These are phyloP conservation scores for Pterulicium gracile DNA, from an alignment of 1,284 basidiomycete genomes.

Conservation along the genomic window DNA sequence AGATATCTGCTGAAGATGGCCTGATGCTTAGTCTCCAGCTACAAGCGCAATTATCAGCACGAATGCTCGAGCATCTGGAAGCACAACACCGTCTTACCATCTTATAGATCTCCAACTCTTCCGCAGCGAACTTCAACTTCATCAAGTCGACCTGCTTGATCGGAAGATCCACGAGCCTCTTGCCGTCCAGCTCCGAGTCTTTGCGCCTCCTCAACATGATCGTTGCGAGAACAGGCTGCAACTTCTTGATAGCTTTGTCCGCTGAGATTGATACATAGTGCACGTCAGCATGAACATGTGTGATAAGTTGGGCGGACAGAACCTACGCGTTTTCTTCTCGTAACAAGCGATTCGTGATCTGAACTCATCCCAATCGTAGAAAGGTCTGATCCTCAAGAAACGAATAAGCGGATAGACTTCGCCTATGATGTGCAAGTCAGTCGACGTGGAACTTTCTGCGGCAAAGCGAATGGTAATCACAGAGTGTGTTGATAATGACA, in stretches of 20 bases:
- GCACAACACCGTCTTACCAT: constrained; percentile 26
- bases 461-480: neutral
- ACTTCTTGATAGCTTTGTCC: constrained; percentile 30
- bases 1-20: constrained; percentile 48
- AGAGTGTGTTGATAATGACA: constrained; percentile 39
- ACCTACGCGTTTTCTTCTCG: constrained; percentile 36
- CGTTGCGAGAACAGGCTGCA: constrained; percentile 40
- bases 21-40: constrained; percentile 46
- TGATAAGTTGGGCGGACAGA: neutral
- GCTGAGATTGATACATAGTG: constrained; percentile 21
- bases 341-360: constrained; percentile 26
- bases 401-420: constrained; percentile 43
- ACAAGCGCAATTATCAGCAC: too few relatives aligned
- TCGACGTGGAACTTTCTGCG: neutral
- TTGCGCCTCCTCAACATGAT: constrained; percentile 48
- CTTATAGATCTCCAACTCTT: constrained; percentile 46
- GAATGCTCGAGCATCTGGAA: too few relatives aligned
- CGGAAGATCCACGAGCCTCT: constrained; percentile 48
- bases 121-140: constrained; percentile 37
- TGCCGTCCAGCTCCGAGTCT: constrained; percentile 43
- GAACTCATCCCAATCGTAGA: constrained; percentile 41
- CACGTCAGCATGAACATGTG: neutral
- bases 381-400: constrained; percentile 40
- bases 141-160: constrained; percentile 36
- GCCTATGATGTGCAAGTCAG: constrained; percentile 17